These are phyloP conservation scores for Naumovozyma dairenensis DNA, from an alignment of 805 yeast genomes.

Conservation along the genomic window DNA sequence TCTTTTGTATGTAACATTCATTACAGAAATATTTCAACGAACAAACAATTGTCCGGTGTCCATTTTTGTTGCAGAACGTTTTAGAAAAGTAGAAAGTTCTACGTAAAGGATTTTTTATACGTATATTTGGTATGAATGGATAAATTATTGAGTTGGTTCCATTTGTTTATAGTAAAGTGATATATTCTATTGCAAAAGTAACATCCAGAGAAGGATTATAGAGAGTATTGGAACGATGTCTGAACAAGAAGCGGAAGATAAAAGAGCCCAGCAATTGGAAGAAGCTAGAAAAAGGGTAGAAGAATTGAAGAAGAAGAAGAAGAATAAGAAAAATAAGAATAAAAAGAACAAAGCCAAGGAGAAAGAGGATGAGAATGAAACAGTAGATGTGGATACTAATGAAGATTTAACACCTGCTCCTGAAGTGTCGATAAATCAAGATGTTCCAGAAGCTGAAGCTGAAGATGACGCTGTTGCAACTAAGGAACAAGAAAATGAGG, in stretches of 20 bases:
- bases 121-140: too few relatives aligned
- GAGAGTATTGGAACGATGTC: slow-evolving; percentile 10
- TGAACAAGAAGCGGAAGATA: slow-evolving; percentile 28
- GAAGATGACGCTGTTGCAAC: slow-evolving; percentile 1
- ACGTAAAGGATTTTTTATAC: too few relatives aligned
- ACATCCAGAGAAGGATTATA: not conserved
- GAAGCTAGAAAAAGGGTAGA: slow-evolving; percentile 67
- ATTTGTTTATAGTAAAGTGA: too few relatives aligned
- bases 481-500: not conserved
- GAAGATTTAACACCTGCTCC: slow-evolving; percentile 7
- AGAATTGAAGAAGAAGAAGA: slow-evolving; percentile 53
- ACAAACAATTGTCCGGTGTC: too few relatives aligned
- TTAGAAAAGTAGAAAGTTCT: too few relatives aligned
- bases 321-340: slow-evolving; percentile 36
- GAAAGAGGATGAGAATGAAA: slow-evolving; percentile 9
- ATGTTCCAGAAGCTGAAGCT: slow-evolving; percentile 4
- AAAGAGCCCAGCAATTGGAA: slow-evolving; percentile 53
- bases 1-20: too few relatives aligned
- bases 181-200: too few relatives aligned
- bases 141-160: too few relatives aligned
- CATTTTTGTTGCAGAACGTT: too few relatives aligned
- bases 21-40: too few relatives aligned
- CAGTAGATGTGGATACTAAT: slow-evolving; percentile 7
- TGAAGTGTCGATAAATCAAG: slow-evolving; percentile 5
- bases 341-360: slow-evolving; percentile 24